Evolutionary conservation across 805 yeast species (phyloP).

Genomic region (Kluyveromyces lactis): DNA sequence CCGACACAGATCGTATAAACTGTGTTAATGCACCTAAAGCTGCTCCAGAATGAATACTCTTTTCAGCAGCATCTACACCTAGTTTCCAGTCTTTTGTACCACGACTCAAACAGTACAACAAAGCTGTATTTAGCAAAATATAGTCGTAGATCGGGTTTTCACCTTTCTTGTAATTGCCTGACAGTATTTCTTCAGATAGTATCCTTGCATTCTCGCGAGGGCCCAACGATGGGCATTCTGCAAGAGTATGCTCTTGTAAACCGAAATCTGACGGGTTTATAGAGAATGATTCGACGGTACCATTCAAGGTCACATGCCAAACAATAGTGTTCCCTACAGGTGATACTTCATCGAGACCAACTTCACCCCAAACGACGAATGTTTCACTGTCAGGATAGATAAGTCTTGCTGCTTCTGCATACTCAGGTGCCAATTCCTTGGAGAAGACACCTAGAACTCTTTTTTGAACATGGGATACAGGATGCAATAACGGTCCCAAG

Average conservation of each 20-base stretch:
- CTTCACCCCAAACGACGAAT: conserved; percentile 87
- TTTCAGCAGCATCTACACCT: conserved; percentile 69
- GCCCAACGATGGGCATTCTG: conserved; percentile 71
- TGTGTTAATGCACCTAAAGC: conserved; percentile 53
- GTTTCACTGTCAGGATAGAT: conserved; percentile 45
- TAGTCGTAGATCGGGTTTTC: conserved; percentile 72
- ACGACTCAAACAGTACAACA: conserved; percentile 75
- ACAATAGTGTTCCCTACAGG: conserved; percentile 76
- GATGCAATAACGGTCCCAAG: conserved; percentile 89
- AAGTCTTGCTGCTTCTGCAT: conserved; percentile 69
- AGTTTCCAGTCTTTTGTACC: conserved; percentile 57
- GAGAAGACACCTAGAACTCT: conserved; percentile 87
- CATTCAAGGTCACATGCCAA: conserved; percentile 54
- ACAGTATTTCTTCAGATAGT: conserved; percentile 32
- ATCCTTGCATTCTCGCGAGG: conserved; percentile 74
- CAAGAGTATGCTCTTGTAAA: conserved; percentile 60
- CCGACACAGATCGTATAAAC: conserved; percentile 32
- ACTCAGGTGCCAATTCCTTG: conserved; percentile 68
- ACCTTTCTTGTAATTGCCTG: conserved; percentile 38
- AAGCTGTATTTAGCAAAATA: conserved; percentile 84
- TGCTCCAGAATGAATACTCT: conserved; percentile 56
- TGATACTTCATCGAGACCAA: conserved; percentile 89
- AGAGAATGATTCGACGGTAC: conserved; percentile 26
- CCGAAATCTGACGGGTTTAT: conserved; percentile 76
- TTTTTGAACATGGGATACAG: conserved; percentile 65